Base-by-base conservation (phyloP, 2,329 filamentous ascomycete genomes). In the Diaporthe humulicola region DNA sequence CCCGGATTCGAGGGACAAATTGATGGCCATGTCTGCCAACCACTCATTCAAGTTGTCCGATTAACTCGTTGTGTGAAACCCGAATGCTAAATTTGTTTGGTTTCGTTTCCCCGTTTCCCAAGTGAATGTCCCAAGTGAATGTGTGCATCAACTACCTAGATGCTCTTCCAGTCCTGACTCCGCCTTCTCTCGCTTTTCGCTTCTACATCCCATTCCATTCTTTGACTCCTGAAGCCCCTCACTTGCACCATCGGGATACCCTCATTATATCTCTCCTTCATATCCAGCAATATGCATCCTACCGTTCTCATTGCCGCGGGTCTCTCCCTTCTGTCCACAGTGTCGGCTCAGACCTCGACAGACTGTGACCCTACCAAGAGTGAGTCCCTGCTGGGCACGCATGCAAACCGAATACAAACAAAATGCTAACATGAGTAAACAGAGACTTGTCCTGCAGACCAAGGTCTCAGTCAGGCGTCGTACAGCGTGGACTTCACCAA, bases 401-500 rank as follows among this genome's bases (percentile, higher is more conserved):
- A 52, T 57, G 9, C 33, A 28, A 25, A 22, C n/a, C 19, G 0
- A 25, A 2, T 9, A 1, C 60, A 52, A 38, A 33, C 22, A 54
- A 3, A 1, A 36, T 30, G 30, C 72, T 74, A 25, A 74, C 19
- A 19, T 28, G 2, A 1, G 3, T 6, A 36, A 7, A 10, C 38
- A 75, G 74, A 74, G 52, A 71, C 72, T 17, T 79, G 78, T 48
- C 66, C 73, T 36, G 56, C 74, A 30, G 76, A 78, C 19, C 25
- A 58, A 30, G 78, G 77, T 4, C 75, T 79, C 15, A 22, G 60
- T 9, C 70, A 73, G 40, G 54, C 58, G 3, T 70, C 66, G 3
- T 78, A 78, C 73, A 71, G 36, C 19, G 73, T 93, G 80, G 92
- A 95, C 84, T 94, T 96, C 82, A 90, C 89, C 48, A 85, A 89